These are phyloP conservation scores for Periconia macrospinosa DNA, from an alignment of 2,329 filamentous ascomycete species.

Conservation along the genomic window DNA sequence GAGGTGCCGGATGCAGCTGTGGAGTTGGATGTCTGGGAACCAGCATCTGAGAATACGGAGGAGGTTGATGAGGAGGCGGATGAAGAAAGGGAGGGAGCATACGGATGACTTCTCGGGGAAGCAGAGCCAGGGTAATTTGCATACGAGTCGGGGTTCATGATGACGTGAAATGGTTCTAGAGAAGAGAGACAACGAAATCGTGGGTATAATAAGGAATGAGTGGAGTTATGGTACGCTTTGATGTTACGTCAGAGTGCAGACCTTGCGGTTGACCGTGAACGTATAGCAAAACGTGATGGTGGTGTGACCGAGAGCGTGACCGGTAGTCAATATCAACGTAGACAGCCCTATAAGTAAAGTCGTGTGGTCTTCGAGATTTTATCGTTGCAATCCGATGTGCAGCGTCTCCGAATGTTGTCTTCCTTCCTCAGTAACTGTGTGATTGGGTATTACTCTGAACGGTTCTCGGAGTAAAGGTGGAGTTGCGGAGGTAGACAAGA, in stretches of 20 bases:
- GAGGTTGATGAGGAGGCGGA: constrained; percentile 75
- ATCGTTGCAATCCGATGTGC: constrained; percentile 13
- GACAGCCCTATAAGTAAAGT: constrained; percentile 36
- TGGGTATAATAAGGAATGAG: constrained; percentile 35
- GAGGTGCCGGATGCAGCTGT: constrained; percentile 55
- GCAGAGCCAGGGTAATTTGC: constrained; percentile 34
- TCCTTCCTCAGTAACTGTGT: constrained; percentile 16
- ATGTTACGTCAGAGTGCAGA: constrained; percentile 40
- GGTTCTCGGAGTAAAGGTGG: too few species aligned
- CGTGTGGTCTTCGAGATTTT: constrained; percentile 35
- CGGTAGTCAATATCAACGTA: constrained; percentile 44
- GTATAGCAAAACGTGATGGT: constrained; percentile 41
- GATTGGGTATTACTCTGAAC: constrained; percentile 4
- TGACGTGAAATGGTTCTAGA: constrained; percentile 27
- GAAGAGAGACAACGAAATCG: constrained; percentile 20
- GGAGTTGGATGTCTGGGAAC: constrained; percentile 71
- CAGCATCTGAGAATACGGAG: constrained; percentile 72
- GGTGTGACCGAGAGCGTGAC: constrained; percentile 44
- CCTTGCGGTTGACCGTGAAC: constrained; percentile 39
- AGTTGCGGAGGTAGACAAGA: constrained; percentile 11
- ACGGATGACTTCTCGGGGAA: constrained; percentile 55
- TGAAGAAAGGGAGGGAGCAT: constrained; percentile 71
- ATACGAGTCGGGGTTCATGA: constrained; percentile 44
- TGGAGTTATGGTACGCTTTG: constrained; percentile 31
- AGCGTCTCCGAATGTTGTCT: constrained; percentile 21